Conservation (phyloP, 176 grass and related monocot genomes). For the Aegilops sharonensis region DNA sequence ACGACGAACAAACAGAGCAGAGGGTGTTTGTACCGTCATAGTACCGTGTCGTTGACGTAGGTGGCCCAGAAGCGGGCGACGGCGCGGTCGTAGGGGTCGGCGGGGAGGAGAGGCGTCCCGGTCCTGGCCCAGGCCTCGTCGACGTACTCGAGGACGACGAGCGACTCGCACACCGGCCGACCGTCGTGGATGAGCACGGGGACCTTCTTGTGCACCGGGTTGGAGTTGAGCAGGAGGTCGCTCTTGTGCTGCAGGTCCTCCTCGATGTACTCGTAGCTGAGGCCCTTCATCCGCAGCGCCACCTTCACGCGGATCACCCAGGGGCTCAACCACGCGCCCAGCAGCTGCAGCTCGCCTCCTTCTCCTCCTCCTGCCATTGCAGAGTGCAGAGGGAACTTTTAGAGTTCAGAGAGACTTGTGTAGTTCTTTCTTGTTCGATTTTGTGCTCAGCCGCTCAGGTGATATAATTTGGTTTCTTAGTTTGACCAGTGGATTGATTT, state of each 20-base stretch:
- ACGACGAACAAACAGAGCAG: not conserved
- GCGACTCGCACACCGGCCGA: constrained; percentile 46
- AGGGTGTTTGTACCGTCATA: not conserved
- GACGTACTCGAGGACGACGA: constrained; percentile 42
- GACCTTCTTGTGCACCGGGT: constrained; percentile 51
- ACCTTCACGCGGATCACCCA: constrained; percentile 24
- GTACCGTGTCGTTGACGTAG: constrained; percentile 35
- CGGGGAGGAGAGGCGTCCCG: not conserved
- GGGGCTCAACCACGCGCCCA: constrained; percentile 37
- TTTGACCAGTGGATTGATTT: not conserved
- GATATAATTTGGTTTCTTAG: not conserved
- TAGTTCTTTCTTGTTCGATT: not conserved
- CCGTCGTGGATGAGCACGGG: constrained; percentile 43
- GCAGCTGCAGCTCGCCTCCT: constrained; percentile 31
- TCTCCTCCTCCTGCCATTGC: constrained; percentile 24
- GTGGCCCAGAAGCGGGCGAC: constrained; percentile 34
- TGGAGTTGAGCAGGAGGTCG: constrained; percentile 40
- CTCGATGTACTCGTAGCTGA: constrained; percentile 40
- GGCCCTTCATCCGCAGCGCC: constrained; percentile 22
- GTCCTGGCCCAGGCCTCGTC: constrained; percentile 4
- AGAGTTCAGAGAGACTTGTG: not conserved
- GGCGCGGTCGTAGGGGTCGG: constrained; percentile 35
- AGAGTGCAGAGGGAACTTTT: not conserved
- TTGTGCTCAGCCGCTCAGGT: not conserved
- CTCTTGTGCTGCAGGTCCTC: constrained; percentile 36